Evolutionary conservation across 345 rosid species (phyloP), one percentile per base, ranked within the genome.

Genomic region (Gossypioides kirkii): DNA sequence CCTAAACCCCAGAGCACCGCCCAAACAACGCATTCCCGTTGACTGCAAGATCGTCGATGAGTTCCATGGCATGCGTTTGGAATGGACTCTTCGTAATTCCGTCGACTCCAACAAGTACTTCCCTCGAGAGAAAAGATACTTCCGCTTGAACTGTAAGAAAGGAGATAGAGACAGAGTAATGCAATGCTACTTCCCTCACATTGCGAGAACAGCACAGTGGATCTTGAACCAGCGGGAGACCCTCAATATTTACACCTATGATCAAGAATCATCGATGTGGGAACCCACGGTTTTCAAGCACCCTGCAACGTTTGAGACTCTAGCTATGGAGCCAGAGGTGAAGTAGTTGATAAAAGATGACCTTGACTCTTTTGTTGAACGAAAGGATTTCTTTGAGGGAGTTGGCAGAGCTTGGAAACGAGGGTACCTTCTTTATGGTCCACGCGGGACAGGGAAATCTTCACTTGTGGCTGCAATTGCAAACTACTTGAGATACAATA

Each of bases 181-280:
- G 32, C 36, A 56, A 23, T 10, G 36, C 61, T 56, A 56, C 32
- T 25, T 56, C 36, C 61, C 61, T 10, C 32, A 56, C 61, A 56
- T 56, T 56, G 61, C 32, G 4, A 56, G 7, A 23, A 56, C 14
- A 56, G 61, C 61, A 25, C 32, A 23, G 17, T 4, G 32, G 32
- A 56, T 84, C 50, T 43, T 75, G 59, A 70, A 61, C 2, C 28
- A 46, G 17, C 69, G 82, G 0, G 77, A 83, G 17, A 62, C 61
- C 7, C 82, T 83, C 11, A 67, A 79, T 62, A 79, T 83, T 23
- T 76, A 80, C 61, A 83, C 82, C 17, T 83, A 81, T 14, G 69
- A 78, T 13, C 74, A 63, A 26, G 72, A 72, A 0, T 52, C 69
- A 2, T 61, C 22, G 14, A 17, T 38, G 13, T 71, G 79, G 79